Evolutionary conservation across 805 yeast genomes (phyloP).

Genomic region (Crinitomyces ghanaensis): DNA sequence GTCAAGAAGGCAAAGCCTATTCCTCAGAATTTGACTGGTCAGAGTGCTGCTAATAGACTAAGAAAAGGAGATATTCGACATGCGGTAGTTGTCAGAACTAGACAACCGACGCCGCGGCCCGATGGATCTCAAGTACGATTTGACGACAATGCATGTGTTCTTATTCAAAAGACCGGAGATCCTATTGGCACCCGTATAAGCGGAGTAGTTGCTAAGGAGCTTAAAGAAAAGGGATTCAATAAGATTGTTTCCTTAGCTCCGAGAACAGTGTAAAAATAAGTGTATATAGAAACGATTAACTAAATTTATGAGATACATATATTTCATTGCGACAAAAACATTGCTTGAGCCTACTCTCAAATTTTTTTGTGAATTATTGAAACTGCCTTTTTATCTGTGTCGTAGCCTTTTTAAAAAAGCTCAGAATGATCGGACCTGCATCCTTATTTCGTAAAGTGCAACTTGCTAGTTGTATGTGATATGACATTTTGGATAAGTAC

Average conservation of each 20-base stretch:
- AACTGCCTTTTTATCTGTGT: too few relatives aligned
- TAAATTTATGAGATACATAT: too few relatives aligned
- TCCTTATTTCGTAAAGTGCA: too few relatives aligned
- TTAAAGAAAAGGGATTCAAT: slow-evolving; percentile 69
- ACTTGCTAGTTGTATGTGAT: too few relatives aligned
- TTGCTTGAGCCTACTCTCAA: too few relatives aligned
- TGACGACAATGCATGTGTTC: slow-evolving; percentile 95
- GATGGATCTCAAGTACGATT: slow-evolving; percentile 83
- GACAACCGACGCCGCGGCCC: slow-evolving; percentile 61
- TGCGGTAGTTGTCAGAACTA: slow-evolving; percentile 91
- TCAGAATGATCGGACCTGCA: too few relatives aligned
- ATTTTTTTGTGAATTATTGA: too few relatives aligned
- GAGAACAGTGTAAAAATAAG: slow-evolving; percentile 43
- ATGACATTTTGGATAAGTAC: too few relatives aligned
- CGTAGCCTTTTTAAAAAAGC: too few relatives aligned
- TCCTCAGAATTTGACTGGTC: slow-evolving; percentile 59
- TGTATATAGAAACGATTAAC: too few relatives aligned
- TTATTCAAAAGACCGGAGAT: slow-evolving; percentile 83
- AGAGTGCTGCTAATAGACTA: slow-evolving; percentile 57
- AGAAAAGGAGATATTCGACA: slow-evolving; percentile 93
- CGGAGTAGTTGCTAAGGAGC: slow-evolving; percentile 83
- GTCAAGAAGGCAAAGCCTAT: slow-evolving; percentile 83
- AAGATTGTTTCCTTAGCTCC: slow-evolving; percentile 90
- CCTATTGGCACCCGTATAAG: slow-evolving; percentile 91
- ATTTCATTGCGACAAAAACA: too few relatives aligned